Base-by-base conservation (phyloP, 257 asterid species). In the Solanum habrochaites region DNA sequence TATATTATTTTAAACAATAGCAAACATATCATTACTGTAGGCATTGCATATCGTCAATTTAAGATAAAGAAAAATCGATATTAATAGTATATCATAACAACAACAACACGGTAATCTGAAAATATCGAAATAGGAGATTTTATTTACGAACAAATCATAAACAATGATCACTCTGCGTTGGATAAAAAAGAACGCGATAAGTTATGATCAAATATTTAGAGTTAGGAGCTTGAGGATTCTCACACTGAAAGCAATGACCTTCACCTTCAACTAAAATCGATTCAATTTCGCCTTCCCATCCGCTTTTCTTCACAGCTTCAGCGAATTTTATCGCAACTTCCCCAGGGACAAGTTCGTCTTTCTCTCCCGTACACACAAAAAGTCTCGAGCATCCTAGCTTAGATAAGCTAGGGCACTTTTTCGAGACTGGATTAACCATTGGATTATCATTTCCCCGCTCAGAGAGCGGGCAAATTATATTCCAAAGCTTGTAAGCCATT, bases 221-320 rank as follows among this genome's bases (percentile, higher is more conserved):
- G 49, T 85, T 88, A 42, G 77, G 66, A 32, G 90, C 6, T 16
- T 88, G 56, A 42, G 78, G 86, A 47, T 60, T 31, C 16, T 14
- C 42, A 13, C 31, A 10, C 15, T 64, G 85, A 6, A 88, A 88
- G 66, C 62, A 39, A 25, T 88, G 90, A n/a, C 14, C 90, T 70
- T 88, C 90, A 73, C 84, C 88, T 88, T 80, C 78, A 80, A 88
- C 78, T 10, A 39, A 60, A 56, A 88, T 43, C 2, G 56, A 42
- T 16, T 88, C 88, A n/a, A 88, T 37, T 49, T 85, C 88, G 0
- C 90, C 88, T 20, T 78, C 70, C 88, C 90, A 88, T 12, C 60
- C 74, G 27, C 89, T 87, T 9, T 67, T 47, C 74, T 87, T 82
- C 47, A 82, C 60, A 45, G 18, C 86, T 47, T 82, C 74, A 1